Evolutionary conservation across 805 yeast species (phyloP).

Genomic region (Candida maltosa): DNA sequence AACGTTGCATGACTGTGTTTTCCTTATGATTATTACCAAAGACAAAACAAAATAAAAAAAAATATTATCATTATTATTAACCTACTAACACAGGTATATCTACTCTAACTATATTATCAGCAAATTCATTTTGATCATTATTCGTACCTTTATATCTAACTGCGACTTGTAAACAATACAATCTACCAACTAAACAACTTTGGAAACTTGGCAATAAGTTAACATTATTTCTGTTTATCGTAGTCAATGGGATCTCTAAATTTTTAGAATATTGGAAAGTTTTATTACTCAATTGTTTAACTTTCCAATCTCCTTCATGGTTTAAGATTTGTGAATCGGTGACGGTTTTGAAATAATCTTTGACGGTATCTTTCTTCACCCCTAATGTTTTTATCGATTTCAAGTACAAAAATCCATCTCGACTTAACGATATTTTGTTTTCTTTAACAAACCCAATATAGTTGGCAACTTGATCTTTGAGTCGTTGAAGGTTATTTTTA

Average conservation of each 20-base stretch:
- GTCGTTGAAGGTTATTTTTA: conserved; percentile 28
- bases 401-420: conserved; percentile 31
- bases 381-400: conserved; percentile 36
- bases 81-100: conserved; percentile 39
- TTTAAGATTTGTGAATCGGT: conserved; percentile 20
- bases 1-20: not conserved
- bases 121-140: conserved; percentile 30
- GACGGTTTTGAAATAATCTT: conserved; percentile 29
- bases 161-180: conserved; percentile 49
- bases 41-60: no score
- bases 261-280: conserved; percentile 24
- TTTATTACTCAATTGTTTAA: conserved; percentile 13
- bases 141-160: conserved; percentile 43
- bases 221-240: conserved; percentile 40
- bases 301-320: conserved; percentile 25
- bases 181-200: conserved; percentile 57
- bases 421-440: conserved; percentile 29
- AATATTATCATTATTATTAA: no score
- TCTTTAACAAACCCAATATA: conserved; percentile 34
- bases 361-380: conserved; percentile 37
- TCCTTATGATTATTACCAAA: not conserved
- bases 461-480: conserved; percentile 31
- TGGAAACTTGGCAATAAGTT: conserved; percentile 63
- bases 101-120: conserved; percentile 27
- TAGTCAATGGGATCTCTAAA: conserved; percentile 39